Conservation (phyloP, 805 yeast genomes). For the Metschnikowia henanensis region DNA sequence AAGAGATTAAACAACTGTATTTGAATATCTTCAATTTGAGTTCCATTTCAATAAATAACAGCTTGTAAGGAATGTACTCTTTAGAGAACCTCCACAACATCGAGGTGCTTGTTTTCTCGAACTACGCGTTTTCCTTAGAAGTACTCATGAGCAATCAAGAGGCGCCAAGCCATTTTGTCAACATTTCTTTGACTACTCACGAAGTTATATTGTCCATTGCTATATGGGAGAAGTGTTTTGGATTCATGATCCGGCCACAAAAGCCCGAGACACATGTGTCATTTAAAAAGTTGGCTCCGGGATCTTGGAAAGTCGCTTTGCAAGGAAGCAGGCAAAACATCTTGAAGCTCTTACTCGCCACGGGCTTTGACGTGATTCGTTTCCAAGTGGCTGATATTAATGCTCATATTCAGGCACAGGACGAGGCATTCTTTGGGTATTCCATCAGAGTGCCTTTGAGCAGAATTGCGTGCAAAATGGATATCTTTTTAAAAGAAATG, state of each 20-base stretch:
- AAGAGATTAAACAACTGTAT: not conserved
- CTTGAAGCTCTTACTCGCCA: constrained; percentile 6
- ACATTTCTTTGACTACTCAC: constrained; percentile 7
- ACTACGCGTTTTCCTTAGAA: constrained; percentile 11
- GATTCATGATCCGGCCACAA: constrained; percentile 6
- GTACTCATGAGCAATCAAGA: constrained; percentile 2
- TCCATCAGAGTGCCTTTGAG: constrained; percentile 11
- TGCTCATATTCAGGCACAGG: not conserved
- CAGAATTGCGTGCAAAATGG: constrained; percentile 7
- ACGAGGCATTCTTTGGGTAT: constrained; percentile 6
- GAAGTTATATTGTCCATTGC: constrained; percentile 8
- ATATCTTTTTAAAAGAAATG: constrained; percentile 5
- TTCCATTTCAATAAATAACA: not conserved
- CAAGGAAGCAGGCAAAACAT: constrained; percentile 9
- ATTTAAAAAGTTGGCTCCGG: constrained; percentile 10
- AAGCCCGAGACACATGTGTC: constrained; percentile 6
- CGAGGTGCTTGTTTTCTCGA: constrained; percentile 11
- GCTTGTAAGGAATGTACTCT: constrained; percentile 1
- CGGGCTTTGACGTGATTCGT: constrained; percentile 4
- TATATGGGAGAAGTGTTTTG: constrained; percentile 8
- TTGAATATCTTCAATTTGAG: not conserved
- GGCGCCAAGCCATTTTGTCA: constrained; percentile 2
- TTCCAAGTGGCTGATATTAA: constrained; percentile 6
- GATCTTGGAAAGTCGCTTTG: constrained; percentile 8
- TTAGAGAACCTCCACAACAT: constrained; percentile 10